A percentile compares a stretch with the other conserved stretches of the same genome.
Conservation (phyloP, 179 eudicot species). For the Heliamphora pulchella region DNA sequence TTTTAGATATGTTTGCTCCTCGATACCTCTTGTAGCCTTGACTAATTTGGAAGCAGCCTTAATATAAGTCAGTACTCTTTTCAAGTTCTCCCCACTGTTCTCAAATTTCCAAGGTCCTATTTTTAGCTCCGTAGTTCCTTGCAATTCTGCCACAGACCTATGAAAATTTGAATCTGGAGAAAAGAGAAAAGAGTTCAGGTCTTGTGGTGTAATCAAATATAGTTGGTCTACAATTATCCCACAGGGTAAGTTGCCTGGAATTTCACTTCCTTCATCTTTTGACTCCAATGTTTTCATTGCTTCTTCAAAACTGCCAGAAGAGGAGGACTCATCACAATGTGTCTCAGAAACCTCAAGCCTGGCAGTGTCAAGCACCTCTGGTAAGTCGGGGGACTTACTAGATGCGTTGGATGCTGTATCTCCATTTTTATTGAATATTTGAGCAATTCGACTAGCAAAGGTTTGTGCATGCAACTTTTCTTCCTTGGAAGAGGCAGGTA, state of each 20-base stretch:
- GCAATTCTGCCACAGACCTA: slow-evolving; percentile 38
- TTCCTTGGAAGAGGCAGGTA: slow-evolving; percentile 35
- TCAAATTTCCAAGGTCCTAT: slow-evolving; percentile 67
- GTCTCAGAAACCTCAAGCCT: slow-evolving; percentile 26
- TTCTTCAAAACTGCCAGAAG: slow-evolving; percentile 51
- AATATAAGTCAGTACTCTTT: slow-evolving; percentile 51
- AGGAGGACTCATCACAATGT: slow-evolving; percentile 33
- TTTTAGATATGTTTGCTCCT: slow-evolving; percentile 74
- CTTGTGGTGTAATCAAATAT: slow-evolving; percentile 44
- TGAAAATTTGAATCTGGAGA: slow-evolving; percentile 63
- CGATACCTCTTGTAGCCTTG: slow-evolving; percentile 70
- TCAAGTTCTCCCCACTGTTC: slow-evolving; percentile 35
- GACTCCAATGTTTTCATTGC: slow-evolving; percentile 44
- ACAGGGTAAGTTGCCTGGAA: slow-evolving; percentile 62
- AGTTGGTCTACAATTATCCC: slow-evolving; percentile 68
- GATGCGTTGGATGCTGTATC: slow-evolving; percentile 24
- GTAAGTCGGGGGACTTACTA: slow-evolving; percentile 18
- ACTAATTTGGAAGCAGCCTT: slow-evolving; percentile 62
- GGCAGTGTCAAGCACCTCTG: slow-evolving; percentile 36
- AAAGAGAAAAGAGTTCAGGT: slow-evolving; percentile 60
- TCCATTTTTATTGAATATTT: slow-evolving; percentile 36
- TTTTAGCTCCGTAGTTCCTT: slow-evolving; percentile 53
- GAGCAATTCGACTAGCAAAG: slow-evolving; percentile 40
- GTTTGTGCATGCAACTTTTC: slow-evolving; percentile 32
- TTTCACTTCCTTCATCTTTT: slow-evolving; percentile 48